Evolutionary conservation across 2,329 filamentous ascomycete species (phyloP).

Genomic region (Pestalotiopsis sp.): DNA sequence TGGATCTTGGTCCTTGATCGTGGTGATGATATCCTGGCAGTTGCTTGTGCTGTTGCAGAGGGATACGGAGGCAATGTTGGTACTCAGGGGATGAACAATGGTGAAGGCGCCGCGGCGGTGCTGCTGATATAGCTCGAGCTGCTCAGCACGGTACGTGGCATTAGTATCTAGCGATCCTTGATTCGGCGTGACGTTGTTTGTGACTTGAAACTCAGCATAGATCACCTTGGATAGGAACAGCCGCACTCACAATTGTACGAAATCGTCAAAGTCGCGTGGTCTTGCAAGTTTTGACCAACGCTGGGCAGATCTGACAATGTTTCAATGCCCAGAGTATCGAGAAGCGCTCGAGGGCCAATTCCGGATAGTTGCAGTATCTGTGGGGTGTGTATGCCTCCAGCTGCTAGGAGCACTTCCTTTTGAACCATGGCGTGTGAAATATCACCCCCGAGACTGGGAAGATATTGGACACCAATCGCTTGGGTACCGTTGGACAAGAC

Average conservation of each 20-base stretch:
- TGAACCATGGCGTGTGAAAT: slow-evolving; percentile 47
- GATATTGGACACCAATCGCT: slow-evolving; percentile 63
- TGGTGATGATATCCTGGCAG: slow-evolving; percentile 28
- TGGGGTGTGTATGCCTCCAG: slow-evolving; percentile 43
- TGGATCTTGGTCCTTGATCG: slow-evolving; percentile 34
- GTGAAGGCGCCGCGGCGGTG: slow-evolving; percentile 16
- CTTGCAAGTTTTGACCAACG: slow-evolving; percentile 51
- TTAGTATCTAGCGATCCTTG: slow-evolving; percentile 32
- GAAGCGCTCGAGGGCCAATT: slow-evolving; percentile 41
- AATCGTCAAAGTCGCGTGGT: slow-evolving; percentile 36
- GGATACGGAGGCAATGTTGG: slow-evolving; percentile 30
- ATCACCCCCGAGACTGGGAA: slow-evolving; percentile 37
- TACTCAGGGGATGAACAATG: slow-evolving; percentile 18
- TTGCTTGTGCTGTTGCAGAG: slow-evolving; percentile 36
- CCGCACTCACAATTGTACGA: slow-evolving; percentile 22
- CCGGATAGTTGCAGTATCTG: slow-evolving; percentile 53
- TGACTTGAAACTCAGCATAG: slow-evolving; percentile 14
- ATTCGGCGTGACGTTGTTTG: slow-evolving; percentile 31
- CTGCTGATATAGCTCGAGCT: slow-evolving; percentile 33
- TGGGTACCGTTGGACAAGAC: slow-evolving; percentile 56
- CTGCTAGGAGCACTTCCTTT: slow-evolving; percentile 45
- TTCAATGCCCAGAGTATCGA: slow-evolving; percentile 41
- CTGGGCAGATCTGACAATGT: slow-evolving; percentile 47
- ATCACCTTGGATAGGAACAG: no score
- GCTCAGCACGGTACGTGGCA: slow-evolving; percentile 35